phyloP scores from a whole-genome alignment of 108 stramenopile species.

The Stephanodiscus triporus region DNA sequence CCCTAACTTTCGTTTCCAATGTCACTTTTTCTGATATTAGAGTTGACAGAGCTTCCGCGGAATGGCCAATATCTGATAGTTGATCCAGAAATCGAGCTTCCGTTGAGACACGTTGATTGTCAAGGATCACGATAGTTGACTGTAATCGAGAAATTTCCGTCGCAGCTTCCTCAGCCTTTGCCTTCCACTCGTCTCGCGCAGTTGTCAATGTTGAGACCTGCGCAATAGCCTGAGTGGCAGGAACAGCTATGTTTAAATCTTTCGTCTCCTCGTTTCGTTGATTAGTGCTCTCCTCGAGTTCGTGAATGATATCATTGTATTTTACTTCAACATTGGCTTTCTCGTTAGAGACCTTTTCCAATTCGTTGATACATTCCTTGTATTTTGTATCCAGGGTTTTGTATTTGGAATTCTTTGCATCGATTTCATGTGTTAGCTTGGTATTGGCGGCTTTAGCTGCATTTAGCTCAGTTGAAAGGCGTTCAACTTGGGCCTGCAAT shows the following conservation, averaged over 20 bases:
- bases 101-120: neutral
- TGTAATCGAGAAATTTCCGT: neutral
- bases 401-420: neutral
- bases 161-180: neutral
- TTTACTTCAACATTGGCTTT: neutral
- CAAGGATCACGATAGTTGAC: neutral
- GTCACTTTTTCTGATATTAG: too few species aligned
- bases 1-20: too few species aligned
- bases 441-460: neutral
- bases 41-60: too few species aligned
- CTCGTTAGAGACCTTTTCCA: neutral
- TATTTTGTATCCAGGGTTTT: neutral
- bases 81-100: neutral
- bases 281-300: neutral
- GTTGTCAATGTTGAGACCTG: neutral
- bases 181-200: neutral
- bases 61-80: neutral
- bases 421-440: neutral
- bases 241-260: neutral
- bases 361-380: neutral
- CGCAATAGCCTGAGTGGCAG: neutral
- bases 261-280: neutral
- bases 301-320: neutral
- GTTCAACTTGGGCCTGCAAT: neutral
- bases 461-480: slow-evolving; percentile 4